Conservation (phyloP, 305 asterid species). For the Fraxinus sp. region DNA sequence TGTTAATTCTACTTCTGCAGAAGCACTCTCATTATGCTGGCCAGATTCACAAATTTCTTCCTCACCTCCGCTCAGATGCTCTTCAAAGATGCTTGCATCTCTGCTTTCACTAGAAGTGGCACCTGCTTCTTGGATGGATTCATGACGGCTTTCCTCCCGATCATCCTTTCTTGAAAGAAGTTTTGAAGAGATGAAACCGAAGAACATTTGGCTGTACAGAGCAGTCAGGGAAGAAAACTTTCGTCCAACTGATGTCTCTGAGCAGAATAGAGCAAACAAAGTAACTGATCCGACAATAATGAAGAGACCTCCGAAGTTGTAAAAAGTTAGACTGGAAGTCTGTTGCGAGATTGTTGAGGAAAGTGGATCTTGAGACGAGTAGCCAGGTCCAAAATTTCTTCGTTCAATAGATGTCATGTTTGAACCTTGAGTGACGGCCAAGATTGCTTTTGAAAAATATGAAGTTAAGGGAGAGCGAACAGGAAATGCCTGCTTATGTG, state of each 20-base stretch:
- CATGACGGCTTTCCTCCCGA: not conserved
- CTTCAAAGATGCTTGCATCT: not conserved
- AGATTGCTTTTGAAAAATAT: constrained; percentile 57
- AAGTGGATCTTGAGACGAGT: constrained; percentile 12
- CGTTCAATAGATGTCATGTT: constrained; percentile 36
- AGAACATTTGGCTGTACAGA: not conserved
- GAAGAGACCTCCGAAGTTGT: constrained; percentile 33
- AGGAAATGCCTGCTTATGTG: constrained; percentile 43
- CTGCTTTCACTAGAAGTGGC: not conserved
- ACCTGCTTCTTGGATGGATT: not conserved
- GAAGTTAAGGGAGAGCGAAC: constrained; percentile 39
- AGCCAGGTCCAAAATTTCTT: constrained; percentile 16
- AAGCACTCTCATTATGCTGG: not conserved
- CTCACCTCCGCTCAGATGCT: not conserved
- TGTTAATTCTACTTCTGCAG: not conserved
- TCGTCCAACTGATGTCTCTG: constrained; percentile 20
- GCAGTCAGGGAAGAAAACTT: not conserved
- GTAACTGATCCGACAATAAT: constrained; percentile 27
- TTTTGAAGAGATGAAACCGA: not conserved
- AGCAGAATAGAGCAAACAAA: constrained; percentile 31
- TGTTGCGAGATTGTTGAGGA: constrained; percentile 7
- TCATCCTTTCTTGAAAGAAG: not conserved
- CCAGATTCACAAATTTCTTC: not conserved
- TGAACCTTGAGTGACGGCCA: constrained; percentile 40
- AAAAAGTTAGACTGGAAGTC: constrained; percentile 20